Evolutionary conservation across 2,329 filamentous ascomycete genomes (phyloP), one percentile per base, ranked within the genome.

Genomic region (Gyromitra esculenta): DNA sequence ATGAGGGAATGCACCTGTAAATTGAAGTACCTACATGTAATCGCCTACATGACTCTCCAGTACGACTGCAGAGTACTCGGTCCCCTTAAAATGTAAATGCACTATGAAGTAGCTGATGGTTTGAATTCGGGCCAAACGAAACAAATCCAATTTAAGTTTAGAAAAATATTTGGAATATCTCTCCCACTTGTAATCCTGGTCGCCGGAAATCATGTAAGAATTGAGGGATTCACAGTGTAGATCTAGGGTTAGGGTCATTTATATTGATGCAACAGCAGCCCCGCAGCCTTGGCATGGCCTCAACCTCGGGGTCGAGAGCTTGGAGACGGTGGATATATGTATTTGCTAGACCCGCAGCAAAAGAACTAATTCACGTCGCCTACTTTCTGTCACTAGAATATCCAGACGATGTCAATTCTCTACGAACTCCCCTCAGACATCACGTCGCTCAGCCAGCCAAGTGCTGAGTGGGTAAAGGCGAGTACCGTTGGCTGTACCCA

Each of bases 391-490:
- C 8, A 5, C 5, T 15, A 13, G 9, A 7, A 11, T 31, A 21
- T 13, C 31, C 35, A 50, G 52, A 39, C 1, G 18, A 59, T 69
- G 54, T 60, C 54, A 60, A 60, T 52, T 18, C 41, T 59, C 21
- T 69, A 69, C 31, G 31, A 60, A 21, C 54, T 60, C 41, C 66
- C 66, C 31, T 37, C 54, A 1, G 21, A 50, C 25, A 60, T 41
- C 13, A 6, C 11, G 11, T 50, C 56, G 1, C 25, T 50, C 11
- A 69, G 66, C 18, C 13, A 69, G 6, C 66, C 39, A 69, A 69
- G 54, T 52, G 25, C 56, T 31, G 66, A 69, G 54, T 69, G 66
- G 54, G 31, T 25, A 50, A 45, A 60, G 43, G 54, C 41, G 25
- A 60, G 65, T 60, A 5, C 11, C 3, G 21, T 41, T 13, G 13